Percentiles rank a stretch among this genome's conserved stretches.
Evolutionary conservation across 768 basidiomycete genomes (phyloP).

Genomic region (Trametes maxima): DNA sequence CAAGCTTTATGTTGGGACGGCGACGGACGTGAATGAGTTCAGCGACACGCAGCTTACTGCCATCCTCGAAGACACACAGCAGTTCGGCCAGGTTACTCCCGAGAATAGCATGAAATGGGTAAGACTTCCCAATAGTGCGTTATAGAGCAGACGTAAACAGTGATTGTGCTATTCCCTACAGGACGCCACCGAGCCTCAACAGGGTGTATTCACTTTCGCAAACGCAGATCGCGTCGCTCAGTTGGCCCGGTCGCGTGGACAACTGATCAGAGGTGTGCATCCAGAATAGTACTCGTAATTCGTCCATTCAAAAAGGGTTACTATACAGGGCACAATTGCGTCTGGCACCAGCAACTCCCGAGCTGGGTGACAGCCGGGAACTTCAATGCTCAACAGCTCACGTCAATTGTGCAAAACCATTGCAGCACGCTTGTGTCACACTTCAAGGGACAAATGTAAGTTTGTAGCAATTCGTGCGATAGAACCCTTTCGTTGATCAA

Average conservation of each 20-base stretch:
- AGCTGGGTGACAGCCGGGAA: conserved; percentile 48
- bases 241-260: conserved; percentile 47
- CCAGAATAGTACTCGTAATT: not conserved
- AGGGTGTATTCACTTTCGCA: conserved; percentile 49
- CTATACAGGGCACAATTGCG: conserved; percentile 39
- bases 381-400: conserved; percentile 45
- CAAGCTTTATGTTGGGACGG: conserved; percentile 50
- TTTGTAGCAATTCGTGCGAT: not conserved
- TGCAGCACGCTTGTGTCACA: conserved; percentile 52
- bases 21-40: conserved; percentile 50
- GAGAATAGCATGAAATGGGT: conserved; percentile 51
- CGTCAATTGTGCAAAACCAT: conserved; percentile 51
- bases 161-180: conserved; percentile 20
- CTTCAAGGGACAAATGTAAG: conserved; percentile 54
- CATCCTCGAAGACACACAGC: conserved; percentile 38
- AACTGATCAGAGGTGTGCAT: conserved; percentile 45
- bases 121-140: not conserved
- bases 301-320: not conserved
- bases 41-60: conserved; percentile 40
- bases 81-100: conserved; percentile 48
- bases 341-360: conserved; percentile 55
- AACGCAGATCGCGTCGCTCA: conserved; percentile 47
- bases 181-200: conserved; percentile 56
- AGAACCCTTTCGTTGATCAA: not conserved
- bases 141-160: too few species aligned